These are phyloP conservation scores for Penicillium paneum DNA, from an alignment of 2,329 filamentous ascomycete species.

Conservation along the genomic window DNA sequence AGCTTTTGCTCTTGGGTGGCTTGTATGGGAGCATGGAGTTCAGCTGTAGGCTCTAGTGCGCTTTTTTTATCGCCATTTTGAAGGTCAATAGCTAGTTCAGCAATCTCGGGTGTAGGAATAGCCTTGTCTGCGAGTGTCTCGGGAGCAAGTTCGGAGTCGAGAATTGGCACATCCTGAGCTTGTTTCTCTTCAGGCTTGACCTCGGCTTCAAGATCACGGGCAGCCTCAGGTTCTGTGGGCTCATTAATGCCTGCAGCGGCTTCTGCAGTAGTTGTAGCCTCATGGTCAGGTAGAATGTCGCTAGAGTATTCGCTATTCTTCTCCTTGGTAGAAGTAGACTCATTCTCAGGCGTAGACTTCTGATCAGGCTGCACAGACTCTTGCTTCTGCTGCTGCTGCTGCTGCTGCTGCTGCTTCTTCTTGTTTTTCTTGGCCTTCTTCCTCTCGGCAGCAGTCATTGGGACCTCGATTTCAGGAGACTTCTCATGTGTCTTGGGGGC, in stretches of 20 bases:
- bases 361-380: slow-evolving; percentile 16
- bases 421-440: slow-evolving; percentile 45
- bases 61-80: background rate
- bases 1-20: background rate
- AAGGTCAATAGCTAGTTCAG: background rate
- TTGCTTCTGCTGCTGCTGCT: slow-evolving; percentile 19
- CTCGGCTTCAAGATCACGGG: background rate
- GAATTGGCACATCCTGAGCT: background rate
- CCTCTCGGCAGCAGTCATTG: slow-evolving; percentile 25
- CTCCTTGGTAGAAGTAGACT: slow-evolving; percentile 1
- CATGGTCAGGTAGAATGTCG: background rate
- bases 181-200: background rate
- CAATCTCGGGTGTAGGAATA: background rate
- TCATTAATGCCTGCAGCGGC: background rate
- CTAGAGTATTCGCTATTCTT: background rate
- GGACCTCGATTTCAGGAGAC: slow-evolving; percentile 5
- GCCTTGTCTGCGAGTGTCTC: background rate
- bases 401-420: slow-evolving; percentile 23
- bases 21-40: background rate
- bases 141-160: background rate
- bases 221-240: background rate
- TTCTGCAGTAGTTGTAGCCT: background rate
- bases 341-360: slow-evolving; percentile 1
- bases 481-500: background rate
- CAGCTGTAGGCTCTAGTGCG: background rate